Base-by-base conservation (phyloP, 495 filamentous ascomycete species). In the Hypoxylon lienhwacheense region DNA sequence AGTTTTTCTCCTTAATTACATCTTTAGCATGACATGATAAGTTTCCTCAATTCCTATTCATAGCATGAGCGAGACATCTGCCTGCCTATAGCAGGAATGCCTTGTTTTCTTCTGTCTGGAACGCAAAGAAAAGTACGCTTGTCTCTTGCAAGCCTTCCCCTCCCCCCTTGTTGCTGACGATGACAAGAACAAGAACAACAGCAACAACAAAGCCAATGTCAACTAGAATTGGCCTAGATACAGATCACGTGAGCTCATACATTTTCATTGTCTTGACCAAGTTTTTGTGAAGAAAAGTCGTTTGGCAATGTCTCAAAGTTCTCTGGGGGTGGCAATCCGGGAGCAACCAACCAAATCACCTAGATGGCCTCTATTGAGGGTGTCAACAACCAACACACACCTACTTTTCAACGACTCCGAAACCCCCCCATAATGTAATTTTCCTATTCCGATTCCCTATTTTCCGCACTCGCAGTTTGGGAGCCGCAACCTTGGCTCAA, bases 141-240 rank as follows among this genome's bases (percentile, higher is more conserved):
- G 55, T 59, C 44, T 48, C 37, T 48, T 24, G 37, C n/a, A 41
- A 59, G 34, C 35, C 45, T 31, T 7, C 21, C 37, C 7, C 8
- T 31, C 19, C 40, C 39, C 33, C 42, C 21, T 21, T 34, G 12
- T 41, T 39, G 25, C 28, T 37, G 57, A 15, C 44, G 67, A 49
- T 19, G 41, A 61, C 67, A 74, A 73, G 72, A 70, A 69, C 70
- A 67, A 69, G 72, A 69, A 50, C 58, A 61, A 58, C 70, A 59
- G 17, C 44, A 68, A 49, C 24, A 45, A 61, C 67, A 74, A 73
- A 73, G 71, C 68, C 70, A 67, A 69, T 73, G 70, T 54, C 58
- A 61, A 58, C 70, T 65, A 63, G 68, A 73, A 64, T 52, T 54
- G 60, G 61, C 32, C 49, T 41, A 61, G 60, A 40, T 45, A 57